Conservation (phyloP, 2,329 filamentous ascomycete species). For the Colletotrichum somersetense region DNA sequence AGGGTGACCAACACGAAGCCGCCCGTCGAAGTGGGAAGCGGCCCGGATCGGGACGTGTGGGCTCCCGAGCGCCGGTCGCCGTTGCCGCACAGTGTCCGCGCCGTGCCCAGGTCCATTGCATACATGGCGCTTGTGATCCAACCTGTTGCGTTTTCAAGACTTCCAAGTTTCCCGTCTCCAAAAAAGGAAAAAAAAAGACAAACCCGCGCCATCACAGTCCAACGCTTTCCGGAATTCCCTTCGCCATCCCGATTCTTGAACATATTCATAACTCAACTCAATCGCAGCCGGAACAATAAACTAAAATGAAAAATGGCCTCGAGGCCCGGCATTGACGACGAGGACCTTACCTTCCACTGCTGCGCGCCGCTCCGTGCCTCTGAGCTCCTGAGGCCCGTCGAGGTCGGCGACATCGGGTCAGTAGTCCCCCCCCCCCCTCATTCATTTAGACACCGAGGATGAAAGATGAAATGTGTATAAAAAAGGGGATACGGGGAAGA, state of each 20-base stretch:
- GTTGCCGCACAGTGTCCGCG: conserved; percentile 22
- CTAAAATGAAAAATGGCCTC: conserved; percentile 6
- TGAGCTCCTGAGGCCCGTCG: conserved; percentile 57
- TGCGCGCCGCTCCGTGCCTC: conserved; percentile 54
- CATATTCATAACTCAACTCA: no score
- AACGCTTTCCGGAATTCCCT: neutral
- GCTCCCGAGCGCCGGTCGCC: conserved; percentile 11
- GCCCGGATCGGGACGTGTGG: neutral
- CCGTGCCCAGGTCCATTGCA: conserved; percentile 1
- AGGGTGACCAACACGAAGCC: neutral
- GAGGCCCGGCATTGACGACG: conserved; percentile 48
- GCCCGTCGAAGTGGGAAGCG: neutral
- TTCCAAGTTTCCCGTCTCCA: neutral
- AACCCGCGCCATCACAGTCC: neutral
- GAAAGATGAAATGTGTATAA: no score
- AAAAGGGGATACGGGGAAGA: no score
- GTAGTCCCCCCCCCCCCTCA: conserved; percentile 15
- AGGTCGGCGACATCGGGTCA: conserved; percentile 58
- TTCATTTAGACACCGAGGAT: neutral
- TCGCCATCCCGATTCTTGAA: neutral
- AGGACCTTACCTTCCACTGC: conserved; percentile 54
- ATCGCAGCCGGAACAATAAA: neutral
- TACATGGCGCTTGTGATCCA: conserved; percentile 27
- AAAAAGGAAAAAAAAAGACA: neutral
- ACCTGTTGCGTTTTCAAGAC: neutral